phyloP scores from a whole-genome alignment of 805 yeast genomes.

The Metahyphopichia silvanorum region DNA sequence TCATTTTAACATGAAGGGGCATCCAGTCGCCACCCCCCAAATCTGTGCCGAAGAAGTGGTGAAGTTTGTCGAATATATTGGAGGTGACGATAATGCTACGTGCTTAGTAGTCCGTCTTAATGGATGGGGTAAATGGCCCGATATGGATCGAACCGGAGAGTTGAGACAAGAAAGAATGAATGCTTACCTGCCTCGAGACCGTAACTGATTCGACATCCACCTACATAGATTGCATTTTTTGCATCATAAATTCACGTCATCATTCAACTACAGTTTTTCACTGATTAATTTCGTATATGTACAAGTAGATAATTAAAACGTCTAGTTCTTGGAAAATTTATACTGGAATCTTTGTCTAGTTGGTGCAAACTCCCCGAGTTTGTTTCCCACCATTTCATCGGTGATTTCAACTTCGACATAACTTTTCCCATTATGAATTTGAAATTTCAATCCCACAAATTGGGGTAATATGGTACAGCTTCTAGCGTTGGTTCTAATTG shows the following conservation, averaged over 20 bases:
- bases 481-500: constrained; percentile 95
- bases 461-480: constrained; percentile 93
- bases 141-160: constrained; percentile 77
- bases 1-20: constrained; percentile 63
- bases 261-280: background rate
- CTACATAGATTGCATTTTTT: constrained; percentile 6
- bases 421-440: constrained; percentile 94
- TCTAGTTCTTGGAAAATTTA: constrained; percentile 68
- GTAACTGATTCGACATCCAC: constrained; percentile 11
- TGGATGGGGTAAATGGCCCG: constrained; percentile 96
- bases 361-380: constrained; percentile 92
- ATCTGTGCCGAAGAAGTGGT: constrained; percentile 82
- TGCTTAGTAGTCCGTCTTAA: constrained; percentile 73
- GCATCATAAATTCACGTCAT: background rate
- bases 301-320: background rate
- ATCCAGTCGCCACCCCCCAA: constrained; percentile 74
- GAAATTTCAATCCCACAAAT: constrained; percentile 91
- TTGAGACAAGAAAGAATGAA: constrained; percentile 68
- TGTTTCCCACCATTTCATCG: constrained; percentile 96
- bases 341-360: constrained; percentile 87
- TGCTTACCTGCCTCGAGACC: constrained; percentile 35
- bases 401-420: constrained; percentile 83
- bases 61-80: constrained; percentile 77
- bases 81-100: constrained; percentile 96
- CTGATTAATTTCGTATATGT: constrained; percentile 1